Evolutionary conservation across 202 grass and related monocot species (phyloP).

Genomic region (Hordeum pubiflorum): DNA sequence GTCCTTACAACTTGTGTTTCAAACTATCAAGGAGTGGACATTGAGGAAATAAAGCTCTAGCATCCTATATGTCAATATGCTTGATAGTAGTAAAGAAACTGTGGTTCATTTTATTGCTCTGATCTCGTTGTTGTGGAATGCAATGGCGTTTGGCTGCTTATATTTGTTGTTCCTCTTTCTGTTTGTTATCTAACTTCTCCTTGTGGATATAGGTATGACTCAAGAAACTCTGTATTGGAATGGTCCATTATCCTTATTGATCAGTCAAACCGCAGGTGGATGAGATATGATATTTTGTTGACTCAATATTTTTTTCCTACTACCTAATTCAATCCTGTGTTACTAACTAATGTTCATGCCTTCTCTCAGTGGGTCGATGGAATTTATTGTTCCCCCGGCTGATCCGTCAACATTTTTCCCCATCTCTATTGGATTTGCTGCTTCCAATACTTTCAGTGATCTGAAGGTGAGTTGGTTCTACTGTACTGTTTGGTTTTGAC

Average conservation of each 20-base stretch:
- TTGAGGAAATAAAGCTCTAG: not conserved
- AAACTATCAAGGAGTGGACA: not conserved
- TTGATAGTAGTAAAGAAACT: not conserved
- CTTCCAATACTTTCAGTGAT: slow-evolving; percentile 75
- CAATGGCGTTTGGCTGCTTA: not conserved
- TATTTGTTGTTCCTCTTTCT: not conserved
- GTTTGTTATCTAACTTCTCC: not conserved
- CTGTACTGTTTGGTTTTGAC: not conserved
- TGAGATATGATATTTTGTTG: not conserved
- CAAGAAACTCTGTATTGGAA: slow-evolving; percentile 63
- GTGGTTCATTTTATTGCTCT: not conserved
- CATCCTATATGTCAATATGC: not conserved
- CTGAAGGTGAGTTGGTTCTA: slow-evolving; percentile 50
- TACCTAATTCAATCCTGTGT: not conserved
- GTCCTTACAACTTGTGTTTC: not conserved
- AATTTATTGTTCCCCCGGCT: slow-evolving; percentile 64
- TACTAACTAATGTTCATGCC: not conserved
- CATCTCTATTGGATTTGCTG: slow-evolving; percentile 69
- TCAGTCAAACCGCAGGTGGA: slow-evolving; percentile 74
- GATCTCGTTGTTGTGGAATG: not conserved
- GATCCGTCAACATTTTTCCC: slow-evolving; percentile 72
- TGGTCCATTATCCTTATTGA: slow-evolving; percentile 92
- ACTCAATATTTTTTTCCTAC: not conserved
- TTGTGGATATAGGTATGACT: slow-evolving; percentile 60
- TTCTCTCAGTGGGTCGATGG: slow-evolving; percentile 62